phyloP scores from a whole-genome alignment of 108 stramenopile species.

The Epithemia pelagica region DNA sequence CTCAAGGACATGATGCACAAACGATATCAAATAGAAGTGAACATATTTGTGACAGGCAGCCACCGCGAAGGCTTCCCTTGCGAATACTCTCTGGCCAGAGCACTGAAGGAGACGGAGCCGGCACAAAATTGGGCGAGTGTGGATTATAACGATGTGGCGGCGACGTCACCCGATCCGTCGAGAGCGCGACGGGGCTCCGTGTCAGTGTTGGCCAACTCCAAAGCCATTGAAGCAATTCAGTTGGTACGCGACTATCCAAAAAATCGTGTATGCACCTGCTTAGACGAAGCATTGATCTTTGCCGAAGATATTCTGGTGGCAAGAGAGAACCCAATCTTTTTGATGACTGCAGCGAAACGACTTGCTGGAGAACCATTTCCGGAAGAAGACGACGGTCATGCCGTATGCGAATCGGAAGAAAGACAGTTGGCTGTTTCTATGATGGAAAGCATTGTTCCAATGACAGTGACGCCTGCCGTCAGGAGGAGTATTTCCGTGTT shows the following conservation, averaged over 20 bases:
- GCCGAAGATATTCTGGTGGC: slow-evolving; percentile 62
- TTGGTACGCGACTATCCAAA: slow-evolving; percentile 6
- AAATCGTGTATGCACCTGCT: slow-evolving; percentile 37
- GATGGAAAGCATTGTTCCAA: slow-evolving; percentile 31
- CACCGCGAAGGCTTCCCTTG: slow-evolving; percentile 57
- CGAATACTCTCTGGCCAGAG: slow-evolving; percentile 34
- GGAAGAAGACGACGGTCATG: no score
- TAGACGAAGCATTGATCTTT: slow-evolving; percentile 55
- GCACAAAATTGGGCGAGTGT: no score
- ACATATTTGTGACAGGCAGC: slow-evolving; percentile 51
- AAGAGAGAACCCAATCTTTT: slow-evolving; percentile 23
- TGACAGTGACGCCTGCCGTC: slow-evolving; percentile 12
- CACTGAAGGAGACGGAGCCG: slow-evolving; percentile 14
- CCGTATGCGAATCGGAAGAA: slow-evolving; percentile 17
- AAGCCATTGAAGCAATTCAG: background rate
- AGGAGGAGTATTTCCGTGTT: no score
- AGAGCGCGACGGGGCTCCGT: no score
- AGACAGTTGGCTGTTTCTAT: slow-evolving; percentile 20
- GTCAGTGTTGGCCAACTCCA: no score
- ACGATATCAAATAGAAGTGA: slow-evolving; percentile 30
- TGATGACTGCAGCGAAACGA: slow-evolving; percentile 20
- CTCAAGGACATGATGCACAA: slow-evolving; percentile 38
- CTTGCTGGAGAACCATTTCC: background rate
- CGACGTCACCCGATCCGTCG: no score
- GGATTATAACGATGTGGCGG: slow-evolving; percentile 10